Conservation (phyloP, 83 land plant species). For the Thuja plicata region DNA sequence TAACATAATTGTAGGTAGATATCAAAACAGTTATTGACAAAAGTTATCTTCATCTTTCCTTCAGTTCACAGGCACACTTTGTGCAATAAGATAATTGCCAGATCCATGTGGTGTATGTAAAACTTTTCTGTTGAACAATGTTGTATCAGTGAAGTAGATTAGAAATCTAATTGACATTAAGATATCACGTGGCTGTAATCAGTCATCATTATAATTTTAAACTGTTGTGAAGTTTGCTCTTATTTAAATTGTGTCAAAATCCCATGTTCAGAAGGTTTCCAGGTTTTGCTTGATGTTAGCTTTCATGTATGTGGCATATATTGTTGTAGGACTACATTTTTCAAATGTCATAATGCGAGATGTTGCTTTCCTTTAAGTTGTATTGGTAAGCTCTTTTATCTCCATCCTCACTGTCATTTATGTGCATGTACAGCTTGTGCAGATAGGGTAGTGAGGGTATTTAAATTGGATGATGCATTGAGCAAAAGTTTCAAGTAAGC, state of each 20-base stretch:
- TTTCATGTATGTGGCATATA: background rate
- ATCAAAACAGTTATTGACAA: background rate
- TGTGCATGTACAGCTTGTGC: constrained; percentile 73
- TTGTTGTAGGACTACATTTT: background rate
- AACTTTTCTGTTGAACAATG: background rate
- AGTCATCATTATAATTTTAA: background rate
- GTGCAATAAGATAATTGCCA: background rate
- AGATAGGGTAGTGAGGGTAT: constrained; percentile 85
- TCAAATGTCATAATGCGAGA: background rate
- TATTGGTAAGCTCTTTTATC: background rate
- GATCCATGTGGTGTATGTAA: background rate
- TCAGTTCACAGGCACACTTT: background rate
- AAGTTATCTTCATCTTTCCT: background rate
- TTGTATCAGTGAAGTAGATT: background rate
- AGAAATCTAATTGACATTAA: background rate
- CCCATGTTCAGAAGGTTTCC: background rate
- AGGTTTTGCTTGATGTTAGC: background rate
- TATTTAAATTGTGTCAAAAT: background rate
- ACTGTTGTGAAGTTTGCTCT: background rate
- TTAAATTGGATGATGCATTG: constrained; percentile 83
- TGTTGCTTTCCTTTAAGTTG: background rate
- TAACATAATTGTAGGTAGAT: background rate
- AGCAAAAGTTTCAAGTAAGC: constrained; percentile 92
- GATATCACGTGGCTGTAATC: background rate
- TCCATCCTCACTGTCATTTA: background rate